Evolutionary conservation across 371 early-diverging fungal genomes (phyloP), one percentile per base, ranked within the genome.

Genomic region (Coemansia sp.): DNA sequence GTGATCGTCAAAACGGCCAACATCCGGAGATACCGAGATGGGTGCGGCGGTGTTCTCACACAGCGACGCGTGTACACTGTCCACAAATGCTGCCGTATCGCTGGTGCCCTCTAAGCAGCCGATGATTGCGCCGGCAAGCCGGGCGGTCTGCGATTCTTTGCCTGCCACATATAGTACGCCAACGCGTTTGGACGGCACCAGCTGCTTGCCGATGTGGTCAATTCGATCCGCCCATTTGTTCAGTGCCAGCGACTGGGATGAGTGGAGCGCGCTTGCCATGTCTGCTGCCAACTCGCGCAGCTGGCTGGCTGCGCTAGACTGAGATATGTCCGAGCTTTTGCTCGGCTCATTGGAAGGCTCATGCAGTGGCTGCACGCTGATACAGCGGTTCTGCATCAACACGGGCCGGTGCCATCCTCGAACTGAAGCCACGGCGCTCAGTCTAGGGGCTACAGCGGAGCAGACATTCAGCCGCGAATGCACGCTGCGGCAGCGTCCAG

Each of bases 221-320:
- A 70, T 52, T 16, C 70, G 70, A n/a, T 57, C 34, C 4, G 53
- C 54, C 70, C 70, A 70, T n/a, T 41, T 16, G 11, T 40, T 20
- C 16, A 70, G 55, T 14, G 36, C 47, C 14, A 56, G 48, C 20
- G 62, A 39, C 30, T 61, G 51, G 30, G 42, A 50, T 5, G 35
- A 36, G 20, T 20, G 41, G n/a, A 70, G 43, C 5, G 50, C 35
- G 10, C 40, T 36, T 8, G 39, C 52, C 16, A 70, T 32, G 16
- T 66, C 67, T 3, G 57, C 35, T 5, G 70, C 67, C 34, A 70
- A 52, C 14, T 67, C 67, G 10, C 35, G 34, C 34, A 63, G 51
- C 48, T 59, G 68, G 26, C 45, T n/a, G 6, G 35, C 40, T 3
- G 11, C 43, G n/a, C n/a, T 16, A 2, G 38, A 55, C 20, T 42